phyloP scores from a whole-genome alignment of 352 stramenopile genomes.

The Globisporangium yorkense region DNA sequence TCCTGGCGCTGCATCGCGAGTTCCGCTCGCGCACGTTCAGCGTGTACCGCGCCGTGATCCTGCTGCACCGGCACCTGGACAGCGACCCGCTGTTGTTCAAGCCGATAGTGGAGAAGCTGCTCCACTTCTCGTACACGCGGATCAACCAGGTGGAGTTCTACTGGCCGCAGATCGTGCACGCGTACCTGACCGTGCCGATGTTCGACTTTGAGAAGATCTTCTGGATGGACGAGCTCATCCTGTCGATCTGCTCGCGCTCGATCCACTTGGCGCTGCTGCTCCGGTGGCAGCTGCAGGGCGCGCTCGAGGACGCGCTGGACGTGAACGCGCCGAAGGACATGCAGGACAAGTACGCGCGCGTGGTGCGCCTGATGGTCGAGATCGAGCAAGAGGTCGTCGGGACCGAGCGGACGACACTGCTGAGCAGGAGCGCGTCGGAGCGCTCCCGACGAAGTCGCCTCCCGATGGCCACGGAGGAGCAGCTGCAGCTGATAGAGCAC shows the following conservation, averaged over 20 bases:
- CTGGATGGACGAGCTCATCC: conserved; percentile 83
- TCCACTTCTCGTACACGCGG: conserved; percentile 83
- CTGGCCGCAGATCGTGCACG: conserved; percentile 88
- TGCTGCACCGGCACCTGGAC: conserved; percentile 82
- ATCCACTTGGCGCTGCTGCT: conserved; percentile 82
- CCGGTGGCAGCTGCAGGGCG: conserved; percentile 83
- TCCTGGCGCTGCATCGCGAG: conserved; percentile 81
- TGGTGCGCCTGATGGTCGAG: conserved; percentile 82
- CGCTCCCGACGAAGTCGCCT: conserved; percentile 53
- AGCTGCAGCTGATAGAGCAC: conserved; percentile 76
- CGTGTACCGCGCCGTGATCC: conserved; percentile 79
- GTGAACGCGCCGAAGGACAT: conserved; percentile 68
- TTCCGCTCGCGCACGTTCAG: conserved; percentile 77
- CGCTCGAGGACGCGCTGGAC: conserved; percentile 82
- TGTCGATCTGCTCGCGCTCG: conserved; percentile 85
- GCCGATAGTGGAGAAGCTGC: conserved; percentile 76
- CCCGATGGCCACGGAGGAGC: conserved; percentile 78
- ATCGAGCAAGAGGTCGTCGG: conserved; percentile 82
- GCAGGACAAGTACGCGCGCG: conserved; percentile 82
- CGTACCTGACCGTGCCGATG: conserved; percentile 82
- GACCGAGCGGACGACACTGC: conserved; percentile 53
- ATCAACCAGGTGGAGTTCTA: conserved; percentile 92
- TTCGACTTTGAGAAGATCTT: conserved; percentile 90
- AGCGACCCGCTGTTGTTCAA: conserved; percentile 84
- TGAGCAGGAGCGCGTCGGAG: conserved; percentile 41